Percentiles rank a stretch among this genome's conserved stretches.
phyloP scores from a whole-genome alignment of 192 early-diverging fungal genomes.

The Pilobolus umbonatus region DNA sequence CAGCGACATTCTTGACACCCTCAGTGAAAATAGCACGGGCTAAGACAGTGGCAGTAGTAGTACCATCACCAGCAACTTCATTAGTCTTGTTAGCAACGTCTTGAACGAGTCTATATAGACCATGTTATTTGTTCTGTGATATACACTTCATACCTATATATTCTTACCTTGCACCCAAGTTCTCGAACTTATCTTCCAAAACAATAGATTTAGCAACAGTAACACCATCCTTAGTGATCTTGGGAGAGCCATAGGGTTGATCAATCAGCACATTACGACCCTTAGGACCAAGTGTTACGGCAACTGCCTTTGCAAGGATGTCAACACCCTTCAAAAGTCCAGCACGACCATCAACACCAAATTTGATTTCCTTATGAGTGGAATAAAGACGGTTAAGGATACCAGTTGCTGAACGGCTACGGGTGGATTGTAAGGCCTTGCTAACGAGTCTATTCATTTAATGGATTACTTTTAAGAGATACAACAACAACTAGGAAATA shows the following conservation, averaged over 20 bases:
- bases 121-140: background rate
- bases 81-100: constrained; percentile 99
- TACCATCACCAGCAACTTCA: constrained; percentile 97
- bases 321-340: constrained; percentile 92
- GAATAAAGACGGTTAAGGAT: constrained; percentile 54
- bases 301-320: constrained; percentile 95
- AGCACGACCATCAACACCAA: constrained; percentile 93
- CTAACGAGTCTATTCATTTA: constrained; percentile 28
- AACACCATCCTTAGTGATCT: constrained; percentile 99
- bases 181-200: constrained; percentile 97
- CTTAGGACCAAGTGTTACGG: constrained; percentile 98
- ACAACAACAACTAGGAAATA: no score
- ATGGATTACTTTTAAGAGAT: no score
- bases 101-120: constrained; percentile 74
- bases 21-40: constrained; percentile 97
- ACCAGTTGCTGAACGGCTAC: constrained; percentile 15
- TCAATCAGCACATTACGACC: constrained; percentile 98
- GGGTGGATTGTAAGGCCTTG: constrained; percentile 17
- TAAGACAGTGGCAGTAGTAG: constrained; percentile 97
- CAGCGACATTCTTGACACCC: constrained; percentile 97
- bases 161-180: constrained; percentile 83
- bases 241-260: constrained; percentile 94
- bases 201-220: constrained; percentile 96
- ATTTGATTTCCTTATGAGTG: constrained; percentile 94
- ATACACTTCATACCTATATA: background rate